Evolutionary conservation across 1,284 basidiomycete genomes (phyloP).

Genomic region (Porodaedalea pini): DNA sequence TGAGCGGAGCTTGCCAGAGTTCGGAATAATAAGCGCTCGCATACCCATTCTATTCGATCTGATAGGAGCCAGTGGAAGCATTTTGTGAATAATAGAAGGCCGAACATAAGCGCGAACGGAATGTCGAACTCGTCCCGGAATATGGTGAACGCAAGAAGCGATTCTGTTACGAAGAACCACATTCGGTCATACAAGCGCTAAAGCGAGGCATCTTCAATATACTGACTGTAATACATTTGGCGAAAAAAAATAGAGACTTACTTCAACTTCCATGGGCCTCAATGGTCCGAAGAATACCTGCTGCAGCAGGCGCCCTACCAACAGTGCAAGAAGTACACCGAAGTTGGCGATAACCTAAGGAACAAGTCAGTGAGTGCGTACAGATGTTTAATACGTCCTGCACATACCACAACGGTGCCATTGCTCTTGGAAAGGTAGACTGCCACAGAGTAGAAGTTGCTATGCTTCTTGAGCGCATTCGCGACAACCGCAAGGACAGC

Average conservation of each 20-base stretch:
- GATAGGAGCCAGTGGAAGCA: constrained; percentile 97
- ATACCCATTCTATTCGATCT: constrained; percentile 93
- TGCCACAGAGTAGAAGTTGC: constrained; percentile 92
- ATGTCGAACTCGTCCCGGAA: constrained; percentile 93
- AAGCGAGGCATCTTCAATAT: background rate
- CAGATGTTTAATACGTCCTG: background rate
- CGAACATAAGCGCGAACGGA: constrained; percentile 91
- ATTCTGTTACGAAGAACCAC: constrained; percentile 98
- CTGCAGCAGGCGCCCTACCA: constrained; percentile 78
- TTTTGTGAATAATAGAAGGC: constrained; percentile 89
- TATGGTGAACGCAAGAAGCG: constrained; percentile 92
- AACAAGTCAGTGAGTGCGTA: background rate
- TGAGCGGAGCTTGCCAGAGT: constrained; percentile 4
- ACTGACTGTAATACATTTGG: constrained; percentile 6
- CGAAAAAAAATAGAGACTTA: constrained; percentile 35
- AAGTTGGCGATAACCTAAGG: constrained; percentile 95
- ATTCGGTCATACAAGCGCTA: constrained; percentile 92
- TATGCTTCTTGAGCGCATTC: constrained; percentile 79
- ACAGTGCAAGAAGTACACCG: constrained; percentile 72
- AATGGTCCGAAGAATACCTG: constrained; percentile 90
- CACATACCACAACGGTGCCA: constrained; percentile 78
- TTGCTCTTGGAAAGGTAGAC: constrained; percentile 92
- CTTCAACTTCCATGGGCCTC: constrained; percentile 89
- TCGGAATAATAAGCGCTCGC: constrained; percentile 29
- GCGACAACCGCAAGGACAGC: constrained; percentile 69